phyloP scores from a whole-genome alignment of 345 rosid species.

The Aquilaria malaccensis region DNA sequence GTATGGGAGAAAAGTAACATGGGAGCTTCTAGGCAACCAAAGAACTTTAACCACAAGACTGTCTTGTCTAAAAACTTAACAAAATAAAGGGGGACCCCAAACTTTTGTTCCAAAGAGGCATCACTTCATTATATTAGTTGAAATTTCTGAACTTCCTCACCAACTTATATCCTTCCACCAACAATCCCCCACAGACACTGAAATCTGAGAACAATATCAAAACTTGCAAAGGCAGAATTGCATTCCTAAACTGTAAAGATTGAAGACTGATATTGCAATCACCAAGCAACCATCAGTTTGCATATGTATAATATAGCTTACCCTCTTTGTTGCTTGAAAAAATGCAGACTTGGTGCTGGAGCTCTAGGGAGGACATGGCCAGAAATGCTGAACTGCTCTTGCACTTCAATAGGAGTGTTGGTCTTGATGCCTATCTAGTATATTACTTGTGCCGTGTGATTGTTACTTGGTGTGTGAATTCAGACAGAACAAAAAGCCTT shows the following conservation, averaged over 20 bases:
- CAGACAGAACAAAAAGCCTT: constrained; percentile 13
- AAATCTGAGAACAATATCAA: background rate
- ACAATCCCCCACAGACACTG: background rate
- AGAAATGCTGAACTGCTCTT: constrained; percentile 7
- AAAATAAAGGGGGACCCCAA: no score
- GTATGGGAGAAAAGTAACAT: no score
- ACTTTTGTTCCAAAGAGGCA: no score
- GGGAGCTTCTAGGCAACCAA: no score
- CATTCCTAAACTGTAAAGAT: background rate
- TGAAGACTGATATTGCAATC: background rate
- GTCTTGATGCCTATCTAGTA: constrained; percentile 19
- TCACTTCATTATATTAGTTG: no score
- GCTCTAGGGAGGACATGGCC: constrained; percentile 40
- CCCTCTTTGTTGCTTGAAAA: constrained; percentile 11
- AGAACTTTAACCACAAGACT: no score
- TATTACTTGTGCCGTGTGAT: constrained; percentile 26
- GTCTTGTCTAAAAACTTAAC: no score
- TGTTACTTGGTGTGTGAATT: constrained; percentile 19
- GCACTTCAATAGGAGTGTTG: constrained; percentile 16
- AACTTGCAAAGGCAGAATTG: background rate
- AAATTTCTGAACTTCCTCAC: no score
- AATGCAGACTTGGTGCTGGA: constrained; percentile 86
- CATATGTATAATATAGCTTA: constrained; percentile 16
- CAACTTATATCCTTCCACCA: no score
- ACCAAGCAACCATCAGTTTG: background rate